A percentile compares a stretch with the other conserved stretches of the same genome.
Conservation (phyloP, 139 green algal genomes). For the Nannochloris sp. region DNA sequence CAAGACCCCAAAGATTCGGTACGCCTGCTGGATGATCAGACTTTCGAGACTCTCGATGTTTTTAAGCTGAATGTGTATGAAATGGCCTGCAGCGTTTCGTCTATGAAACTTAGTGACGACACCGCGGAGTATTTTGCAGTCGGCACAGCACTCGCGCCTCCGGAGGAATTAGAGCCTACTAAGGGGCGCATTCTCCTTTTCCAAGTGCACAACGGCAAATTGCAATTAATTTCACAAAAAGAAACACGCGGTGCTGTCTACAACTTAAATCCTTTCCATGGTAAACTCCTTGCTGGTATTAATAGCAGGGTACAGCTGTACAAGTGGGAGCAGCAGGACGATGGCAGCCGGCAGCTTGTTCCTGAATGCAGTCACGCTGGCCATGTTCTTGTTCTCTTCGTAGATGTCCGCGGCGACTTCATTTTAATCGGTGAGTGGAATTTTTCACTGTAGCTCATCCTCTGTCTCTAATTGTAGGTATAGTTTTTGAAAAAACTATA, state of each 20-base stretch:
- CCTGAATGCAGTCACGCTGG: conserved; percentile 66
- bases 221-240: conserved; percentile 62
- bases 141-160: conserved; percentile 65
- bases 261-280: conserved; percentile 63
- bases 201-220: conserved; percentile 29
- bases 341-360: conserved; percentile 50
- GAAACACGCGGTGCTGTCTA: conserved; percentile 88
- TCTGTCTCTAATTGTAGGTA: conserved; percentile 20
- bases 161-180: conserved; percentile 77
- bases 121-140: conserved; percentile 64
- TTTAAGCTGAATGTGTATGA: conserved; percentile 57
- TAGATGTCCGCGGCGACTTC: conserved; percentile 72
- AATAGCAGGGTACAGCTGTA: conserved; percentile 90
- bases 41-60: conserved; percentile 63
- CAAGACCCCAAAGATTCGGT: conserved; percentile 25
- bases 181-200: conserved; percentile 76
- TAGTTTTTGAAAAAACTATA: background rate
- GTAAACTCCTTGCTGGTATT: conserved; percentile 78
- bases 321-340: conserved; percentile 40
- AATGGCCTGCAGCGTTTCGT: conserved; percentile 43
- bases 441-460: conserved; percentile 76
- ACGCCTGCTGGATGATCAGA: conserved; percentile 67
- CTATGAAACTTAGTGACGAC: conserved; percentile 38
- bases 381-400: conserved; percentile 77
- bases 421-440: conserved; percentile 89